Evolutionary conservation across 2,329 filamentous ascomycete species (phyloP).

Genomic region (Tricladium varicosporioides): DNA sequence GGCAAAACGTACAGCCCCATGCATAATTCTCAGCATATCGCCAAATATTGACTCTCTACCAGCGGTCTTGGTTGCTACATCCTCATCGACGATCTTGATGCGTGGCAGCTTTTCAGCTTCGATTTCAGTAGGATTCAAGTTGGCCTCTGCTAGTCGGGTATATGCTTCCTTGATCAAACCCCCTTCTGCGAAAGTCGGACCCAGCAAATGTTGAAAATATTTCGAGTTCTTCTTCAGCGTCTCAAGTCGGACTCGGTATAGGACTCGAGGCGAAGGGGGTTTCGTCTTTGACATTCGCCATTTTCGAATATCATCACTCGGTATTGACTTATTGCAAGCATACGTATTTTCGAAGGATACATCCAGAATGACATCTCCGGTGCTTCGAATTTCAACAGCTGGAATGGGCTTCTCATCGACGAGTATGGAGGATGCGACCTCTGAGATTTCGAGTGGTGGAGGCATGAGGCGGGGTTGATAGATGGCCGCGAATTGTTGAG

Average conservation of each 20-base stretch:
- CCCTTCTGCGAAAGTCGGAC: slow-evolving; percentile 64
- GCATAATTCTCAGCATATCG: slow-evolving; percentile 66
- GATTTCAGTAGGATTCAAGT: slow-evolving; percentile 48
- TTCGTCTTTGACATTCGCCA: slow-evolving; percentile 24
- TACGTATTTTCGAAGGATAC: slow-evolving; percentile 62
- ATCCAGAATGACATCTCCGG: slow-evolving; percentile 65
- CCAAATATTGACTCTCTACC: slow-evolving; percentile 61
- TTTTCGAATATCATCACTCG: slow-evolving; percentile 47
- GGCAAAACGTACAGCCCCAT: slow-evolving; percentile 45
- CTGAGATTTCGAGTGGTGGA: neutral
- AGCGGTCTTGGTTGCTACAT: slow-evolving; percentile 60
- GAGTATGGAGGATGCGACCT: slow-evolving; percentile 16
- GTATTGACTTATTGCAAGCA: slow-evolving; percentile 46
- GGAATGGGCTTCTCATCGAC: slow-evolving; percentile 24
- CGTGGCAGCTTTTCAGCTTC: slow-evolving; percentile 55
- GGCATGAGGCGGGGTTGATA: neutral
- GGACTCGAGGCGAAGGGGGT: slow-evolving; percentile 26
- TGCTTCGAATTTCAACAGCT: slow-evolving; percentile 50
- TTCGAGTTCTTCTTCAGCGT: slow-evolving; percentile 59
- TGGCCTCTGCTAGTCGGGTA: slow-evolving; percentile 43
- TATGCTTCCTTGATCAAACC: slow-evolving; percentile 52
- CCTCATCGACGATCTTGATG: slow-evolving; percentile 64
- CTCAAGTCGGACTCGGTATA: slow-evolving; percentile 59
- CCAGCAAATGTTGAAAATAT: slow-evolving; percentile 68
- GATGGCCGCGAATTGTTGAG: neutral